Base-by-base conservation (phyloP, 495 filamentous ascomycete genomes). In the Tuber umbilicatum region DNA sequence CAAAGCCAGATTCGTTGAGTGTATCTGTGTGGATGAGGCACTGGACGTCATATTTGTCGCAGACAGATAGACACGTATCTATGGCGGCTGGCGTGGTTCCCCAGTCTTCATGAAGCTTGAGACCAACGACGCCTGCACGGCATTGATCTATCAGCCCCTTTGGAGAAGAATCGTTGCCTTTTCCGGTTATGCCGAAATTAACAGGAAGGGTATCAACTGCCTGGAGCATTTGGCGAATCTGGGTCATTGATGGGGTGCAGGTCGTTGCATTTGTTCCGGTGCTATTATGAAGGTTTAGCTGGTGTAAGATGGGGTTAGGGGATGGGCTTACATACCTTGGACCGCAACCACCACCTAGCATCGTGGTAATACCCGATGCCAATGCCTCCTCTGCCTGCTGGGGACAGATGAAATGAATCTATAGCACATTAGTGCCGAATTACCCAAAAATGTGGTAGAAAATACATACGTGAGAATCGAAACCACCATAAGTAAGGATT, bases 101-200 rank as follows among this genome's bases (percentile, higher is more conserved):
- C 95, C 95, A 99, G 85, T 99, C 95, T 84, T 99, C 95, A 82
- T 99, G 95, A 12, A 99, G 88, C 84, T 99, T 99, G 72, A 99
- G 86, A 41, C 95, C 95, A 70, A 92, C 93, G 17, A 89, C 94
- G 45, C 95, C 95, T 7, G 95, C 95, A 72, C 86, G 82, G 76
- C 92, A 87, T 84, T 97, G 94, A 75, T 97, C 93, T 39, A 88
- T 87, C 16, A 99, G 88, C 16, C 92, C 93, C 10, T 81, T 76
- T 0, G 87, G 86, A n/a, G 86, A 86, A 81, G 89, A 90, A 85
- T 99, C 96, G 82, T 97, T 99, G 67, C 95, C 95, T 85, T 99
- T 99, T 70, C 93, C 94, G 0, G 96, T 99, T 75, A 99, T 94
- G 42, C 93, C 95, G 75, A 97, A 84, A 83, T 99, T 99, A 71